Conservation (phyloP, 176 grass and related monocot species). For the Rhipidocladum racemiflorum region DNA sequence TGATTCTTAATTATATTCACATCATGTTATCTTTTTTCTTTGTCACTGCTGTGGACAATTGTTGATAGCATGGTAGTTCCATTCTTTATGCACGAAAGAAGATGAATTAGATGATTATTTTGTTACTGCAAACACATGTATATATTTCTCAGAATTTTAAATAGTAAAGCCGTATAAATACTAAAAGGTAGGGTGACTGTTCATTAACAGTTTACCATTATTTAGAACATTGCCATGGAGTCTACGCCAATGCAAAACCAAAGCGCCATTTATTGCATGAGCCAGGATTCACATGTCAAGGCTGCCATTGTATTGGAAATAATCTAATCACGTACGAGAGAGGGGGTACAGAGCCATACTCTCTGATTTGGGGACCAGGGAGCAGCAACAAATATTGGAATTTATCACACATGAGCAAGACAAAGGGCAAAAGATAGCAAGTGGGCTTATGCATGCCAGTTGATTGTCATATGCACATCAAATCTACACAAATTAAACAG, state of each 20-base stretch:
- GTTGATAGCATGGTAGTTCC: too few relatives aligned
- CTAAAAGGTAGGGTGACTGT: too few relatives aligned
- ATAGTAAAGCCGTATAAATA: too few relatives aligned
- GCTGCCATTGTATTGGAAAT: constrained; percentile 3
- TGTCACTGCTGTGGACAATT: too few relatives aligned
- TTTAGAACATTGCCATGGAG: too few relatives aligned
- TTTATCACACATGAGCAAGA: constrained; percentile 10
- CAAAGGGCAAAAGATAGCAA: background rate
- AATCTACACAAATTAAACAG: background rate
- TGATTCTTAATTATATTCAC: too few relatives aligned
- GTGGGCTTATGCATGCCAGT: background rate
- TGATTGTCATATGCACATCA: background rate
- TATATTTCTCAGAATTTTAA: too few relatives aligned
- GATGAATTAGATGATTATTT: too few relatives aligned
- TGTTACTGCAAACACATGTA: too few relatives aligned
- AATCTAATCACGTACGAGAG: background rate
- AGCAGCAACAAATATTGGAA: constrained; percentile 13
- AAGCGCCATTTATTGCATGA: background rate
- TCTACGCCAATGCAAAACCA: background rate
- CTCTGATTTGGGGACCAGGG: constrained; percentile 6
- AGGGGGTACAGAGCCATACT: background rate
- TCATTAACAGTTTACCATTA: too few relatives aligned
- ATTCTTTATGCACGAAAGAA: too few relatives aligned
- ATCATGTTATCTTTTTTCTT: too few relatives aligned
- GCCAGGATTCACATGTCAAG: background rate